These are phyloP conservation scores for Beauveria caledonica DNA, from an alignment of 2,329 filamentous ascomycete species.

Conservation along the genomic window DNA sequence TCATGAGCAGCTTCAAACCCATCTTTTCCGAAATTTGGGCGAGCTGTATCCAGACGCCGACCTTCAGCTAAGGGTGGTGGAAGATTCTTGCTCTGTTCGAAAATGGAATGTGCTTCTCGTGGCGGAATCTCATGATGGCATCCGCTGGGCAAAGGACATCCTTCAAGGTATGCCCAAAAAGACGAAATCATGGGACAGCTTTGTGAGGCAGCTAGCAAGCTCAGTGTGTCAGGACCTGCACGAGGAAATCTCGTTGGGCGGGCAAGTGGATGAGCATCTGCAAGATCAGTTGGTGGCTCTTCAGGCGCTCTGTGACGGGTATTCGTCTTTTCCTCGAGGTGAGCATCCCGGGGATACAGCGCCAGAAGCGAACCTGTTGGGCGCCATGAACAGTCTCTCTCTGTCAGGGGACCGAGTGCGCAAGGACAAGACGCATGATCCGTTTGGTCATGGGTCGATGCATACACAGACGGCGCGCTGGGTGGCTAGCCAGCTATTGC, in stretches of 20 bases:
- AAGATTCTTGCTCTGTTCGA: constrained; percentile 43
- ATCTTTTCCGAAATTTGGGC: constrained; percentile 32
- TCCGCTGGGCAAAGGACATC: constrained; percentile 43
- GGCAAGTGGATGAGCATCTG: constrained; percentile 47
- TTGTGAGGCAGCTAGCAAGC: constrained; percentile 34
- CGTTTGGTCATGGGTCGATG: constrained; percentile 48
- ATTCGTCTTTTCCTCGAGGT: constrained; percentile 36
- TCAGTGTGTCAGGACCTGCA: constrained; percentile 38
- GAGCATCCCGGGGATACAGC: constrained; percentile 13
- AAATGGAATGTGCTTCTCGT: constrained; percentile 51
- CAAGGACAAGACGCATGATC: constrained; percentile 37
- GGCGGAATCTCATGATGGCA: constrained; percentile 36
- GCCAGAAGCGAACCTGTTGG: constrained; percentile 15
- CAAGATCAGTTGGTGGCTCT: constrained; percentile 56
- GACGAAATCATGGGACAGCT: constrained; percentile 19
- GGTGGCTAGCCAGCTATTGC: constrained; percentile 45
- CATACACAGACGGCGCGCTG: constrained; percentile 54
- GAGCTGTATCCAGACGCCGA: constrained; percentile 35
- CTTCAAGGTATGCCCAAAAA: constrained; percentile 35
- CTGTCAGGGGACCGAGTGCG: constrained; percentile 22
- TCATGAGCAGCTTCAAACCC: constrained; percentile 31
- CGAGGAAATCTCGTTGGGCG: constrained; percentile 34
- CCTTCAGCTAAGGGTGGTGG: constrained; percentile 35
- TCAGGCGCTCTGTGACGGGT: constrained; percentile 47
- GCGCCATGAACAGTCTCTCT: constrained; percentile 23